Percentiles rank a stretch among this genome's conserved stretches.
These are phyloP conservation scores for Malus hybrid DNA, from an alignment of 331 rosid species.

Conservation along the genomic window DNA sequence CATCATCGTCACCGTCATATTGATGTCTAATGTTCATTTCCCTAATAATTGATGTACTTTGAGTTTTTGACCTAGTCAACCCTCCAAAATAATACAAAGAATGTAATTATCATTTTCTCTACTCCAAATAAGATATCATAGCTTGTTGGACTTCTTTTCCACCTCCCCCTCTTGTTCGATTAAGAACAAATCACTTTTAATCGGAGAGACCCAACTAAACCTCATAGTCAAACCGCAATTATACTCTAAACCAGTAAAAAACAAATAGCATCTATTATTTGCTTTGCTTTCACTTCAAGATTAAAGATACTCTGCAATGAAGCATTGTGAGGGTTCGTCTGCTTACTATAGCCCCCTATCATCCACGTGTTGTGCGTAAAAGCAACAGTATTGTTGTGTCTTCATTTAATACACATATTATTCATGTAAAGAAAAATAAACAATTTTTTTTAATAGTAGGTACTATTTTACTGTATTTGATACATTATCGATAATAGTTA, in stretches of 20 bases:
- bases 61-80: background rate
- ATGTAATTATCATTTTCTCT: background rate
- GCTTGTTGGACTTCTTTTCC: conserved; percentile 25
- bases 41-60: too few relatives aligned
- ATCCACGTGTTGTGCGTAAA: conserved; percentile 24
- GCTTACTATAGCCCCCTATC: background rate
- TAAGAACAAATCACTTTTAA: background rate
- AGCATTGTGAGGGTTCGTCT: background rate
- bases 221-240: conserved; percentile 9
- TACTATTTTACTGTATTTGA: too few relatives aligned
- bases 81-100: background rate
- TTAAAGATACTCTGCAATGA: background rate
- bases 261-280: conserved; percentile 8
- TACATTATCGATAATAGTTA: too few relatives aligned
- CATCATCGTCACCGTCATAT: too few relatives aligned
- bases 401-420: background rate
- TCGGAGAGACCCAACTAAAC: background rate
- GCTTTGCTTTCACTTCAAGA: conserved; percentile 19
- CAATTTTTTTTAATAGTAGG: too few relatives aligned
- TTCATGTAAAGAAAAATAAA: too few relatives aligned
- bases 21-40: too few relatives aligned
- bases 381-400: background rate
- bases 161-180: background rate
- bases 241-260: background rate
- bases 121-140: conserved; percentile 17